Evolutionary conservation across 345 rosid genomes (phyloP).

Genomic region (Lumnitzera racemosa): DNA sequence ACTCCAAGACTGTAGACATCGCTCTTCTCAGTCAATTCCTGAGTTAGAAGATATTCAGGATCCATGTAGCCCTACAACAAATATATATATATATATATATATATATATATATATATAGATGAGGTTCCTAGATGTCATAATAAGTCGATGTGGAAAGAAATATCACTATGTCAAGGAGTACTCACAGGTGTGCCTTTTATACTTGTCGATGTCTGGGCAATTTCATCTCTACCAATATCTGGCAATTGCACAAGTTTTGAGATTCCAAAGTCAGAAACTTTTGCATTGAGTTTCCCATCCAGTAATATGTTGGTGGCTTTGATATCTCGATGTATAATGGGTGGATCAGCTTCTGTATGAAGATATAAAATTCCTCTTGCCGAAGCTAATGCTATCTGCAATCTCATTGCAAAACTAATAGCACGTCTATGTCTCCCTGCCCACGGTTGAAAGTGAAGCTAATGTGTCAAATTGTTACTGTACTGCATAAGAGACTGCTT

Average conservation of each 20-base stretch:
- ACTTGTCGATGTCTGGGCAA: slow-evolving; percentile 74
- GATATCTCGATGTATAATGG: slow-evolving; percentile 90
- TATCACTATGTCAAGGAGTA: not conserved
- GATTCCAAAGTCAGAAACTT: slow-evolving; percentile 96
- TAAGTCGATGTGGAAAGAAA: not conserved
- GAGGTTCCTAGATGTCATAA: not conserved
- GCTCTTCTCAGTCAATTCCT: slow-evolving; percentile 83
- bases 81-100: not conserved
- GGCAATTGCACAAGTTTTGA: slow-evolving; percentile 85
- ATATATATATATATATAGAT: not conserved
- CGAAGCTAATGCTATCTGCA: slow-evolving; percentile 71
- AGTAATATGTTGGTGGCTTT: slow-evolving; percentile 89
- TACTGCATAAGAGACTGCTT: not conserved
- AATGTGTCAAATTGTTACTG: slow-evolving; percentile 6
- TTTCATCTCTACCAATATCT: slow-evolving; percentile 53
- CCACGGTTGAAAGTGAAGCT: not conserved
- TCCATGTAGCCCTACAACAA: slow-evolving; percentile 79
- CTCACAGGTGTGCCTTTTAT: slow-evolving; percentile 93
- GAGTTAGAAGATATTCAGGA: slow-evolving; percentile 79
- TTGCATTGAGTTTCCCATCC: slow-evolving; percentile 60
- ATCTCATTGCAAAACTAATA: slow-evolving; percentile 55
- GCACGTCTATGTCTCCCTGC: slow-evolving; percentile 51
- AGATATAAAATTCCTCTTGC: slow-evolving; percentile 79
- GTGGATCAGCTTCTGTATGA: slow-evolving; percentile 93
- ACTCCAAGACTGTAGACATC: slow-evolving; percentile 89